phyloP scores from a whole-genome alignment of 257 asterid species.

The Capsicum baccatum region DNA sequence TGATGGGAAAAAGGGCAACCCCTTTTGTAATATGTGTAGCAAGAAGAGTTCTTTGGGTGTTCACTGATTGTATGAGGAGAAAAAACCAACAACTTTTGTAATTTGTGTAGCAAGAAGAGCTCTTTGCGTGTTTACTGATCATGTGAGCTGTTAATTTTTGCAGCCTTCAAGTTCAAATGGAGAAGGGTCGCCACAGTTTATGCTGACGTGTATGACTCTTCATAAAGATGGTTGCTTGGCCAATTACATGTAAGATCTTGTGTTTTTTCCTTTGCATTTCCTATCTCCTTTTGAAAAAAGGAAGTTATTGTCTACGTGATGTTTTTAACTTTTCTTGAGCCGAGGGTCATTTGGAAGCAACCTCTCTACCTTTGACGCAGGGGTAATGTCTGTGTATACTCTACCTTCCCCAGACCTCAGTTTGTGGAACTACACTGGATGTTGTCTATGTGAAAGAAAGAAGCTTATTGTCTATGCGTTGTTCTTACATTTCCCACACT shows the following conservation, averaged over 20 bases:
- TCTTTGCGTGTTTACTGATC: neutral
- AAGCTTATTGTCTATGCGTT: too few relatives aligned
- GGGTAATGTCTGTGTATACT: neutral
- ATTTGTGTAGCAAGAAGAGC: neutral
- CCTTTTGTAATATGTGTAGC: too few relatives aligned
- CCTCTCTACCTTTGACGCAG: too few relatives aligned
- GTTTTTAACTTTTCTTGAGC: neutral
- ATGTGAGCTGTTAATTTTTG: conserved; percentile 31
- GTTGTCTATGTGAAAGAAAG: neutral
- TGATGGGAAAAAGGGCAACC: too few relatives aligned
- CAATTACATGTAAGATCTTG: conserved; percentile 69
- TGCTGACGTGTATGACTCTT: conserved; percentile 58
- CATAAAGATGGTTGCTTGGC: conserved; percentile 62
- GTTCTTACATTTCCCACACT: too few relatives aligned
- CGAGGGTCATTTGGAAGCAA: neutral
- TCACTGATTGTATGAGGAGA: too few relatives aligned
- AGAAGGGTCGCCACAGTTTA: conserved; percentile 56
- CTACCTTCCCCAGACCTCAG: neutral
- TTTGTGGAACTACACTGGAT: too few relatives aligned
- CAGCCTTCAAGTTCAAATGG: conserved; percentile 56
- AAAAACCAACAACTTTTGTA: too few relatives aligned
- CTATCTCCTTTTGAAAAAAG: neutral
- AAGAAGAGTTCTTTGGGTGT: too few relatives aligned
- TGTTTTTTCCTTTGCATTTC: neutral
- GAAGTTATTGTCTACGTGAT: neutral